Conservation (phyloP, 306 rosid genomes). For the Pueraria montana region DNA sequence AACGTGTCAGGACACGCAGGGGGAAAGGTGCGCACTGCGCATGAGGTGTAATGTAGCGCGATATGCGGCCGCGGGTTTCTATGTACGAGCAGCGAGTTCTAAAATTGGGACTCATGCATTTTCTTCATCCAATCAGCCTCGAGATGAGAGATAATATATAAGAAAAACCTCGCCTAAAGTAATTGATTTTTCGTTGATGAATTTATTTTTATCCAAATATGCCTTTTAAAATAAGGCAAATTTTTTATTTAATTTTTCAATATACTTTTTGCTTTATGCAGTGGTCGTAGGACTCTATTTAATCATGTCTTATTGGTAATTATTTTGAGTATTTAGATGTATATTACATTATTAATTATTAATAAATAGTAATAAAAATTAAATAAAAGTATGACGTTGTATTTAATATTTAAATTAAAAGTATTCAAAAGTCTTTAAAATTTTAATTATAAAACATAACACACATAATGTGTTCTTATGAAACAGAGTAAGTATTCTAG, state of each 20-base stretch:
- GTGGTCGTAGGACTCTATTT: not conserved
- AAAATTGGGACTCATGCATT: constrained; percentile 5
- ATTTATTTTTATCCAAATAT: not conserved
- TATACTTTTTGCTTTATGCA: no score
- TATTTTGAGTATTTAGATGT: no score
- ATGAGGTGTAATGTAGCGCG: not conserved
- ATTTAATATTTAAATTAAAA: no score
- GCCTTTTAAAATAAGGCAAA: not conserved
- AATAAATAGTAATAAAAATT: no score
- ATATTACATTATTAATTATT: no score
- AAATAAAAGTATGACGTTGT: no score
- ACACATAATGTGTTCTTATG: no score
- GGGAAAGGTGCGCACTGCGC: constrained; percentile 13
- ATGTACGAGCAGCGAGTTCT: not conserved
- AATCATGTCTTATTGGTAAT: no score
- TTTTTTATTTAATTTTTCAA: not conserved
- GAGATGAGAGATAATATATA: not conserved
- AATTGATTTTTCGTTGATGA: no score
- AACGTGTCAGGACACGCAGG: constrained; percentile 36
- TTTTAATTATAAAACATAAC: no score
- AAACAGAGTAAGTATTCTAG: no score
- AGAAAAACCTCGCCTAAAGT: not conserved
- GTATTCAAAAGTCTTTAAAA: no score
- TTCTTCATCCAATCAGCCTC: not conserved
- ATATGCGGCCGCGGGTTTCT: not conserved